Conservation (phyloP, 768 basidiomycete genomes). For the Pleurotus giganteus region DNA sequence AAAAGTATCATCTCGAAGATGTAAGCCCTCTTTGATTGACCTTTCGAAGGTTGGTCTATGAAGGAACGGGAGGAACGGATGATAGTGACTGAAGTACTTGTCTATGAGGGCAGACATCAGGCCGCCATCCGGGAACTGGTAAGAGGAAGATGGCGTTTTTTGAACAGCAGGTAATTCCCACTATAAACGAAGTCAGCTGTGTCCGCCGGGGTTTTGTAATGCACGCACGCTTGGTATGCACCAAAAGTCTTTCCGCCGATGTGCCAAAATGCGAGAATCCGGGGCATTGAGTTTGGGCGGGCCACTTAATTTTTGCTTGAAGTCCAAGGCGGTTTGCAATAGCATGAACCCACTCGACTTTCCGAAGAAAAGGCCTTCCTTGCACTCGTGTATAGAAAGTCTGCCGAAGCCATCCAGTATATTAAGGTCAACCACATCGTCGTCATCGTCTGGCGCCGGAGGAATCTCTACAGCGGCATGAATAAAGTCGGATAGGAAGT, state of each 20-base stretch:
- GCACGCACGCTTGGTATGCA: conserved; percentile 38
- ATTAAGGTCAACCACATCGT: conserved; percentile 21
- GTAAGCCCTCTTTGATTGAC: conserved; percentile 44
- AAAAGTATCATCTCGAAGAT: conserved; percentile 48
- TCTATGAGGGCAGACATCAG: conserved; percentile 55
- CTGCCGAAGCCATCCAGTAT: conserved; percentile 30
- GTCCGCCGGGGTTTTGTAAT: not conserved
- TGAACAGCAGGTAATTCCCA: conserved; percentile 29
- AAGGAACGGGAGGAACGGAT: conserved; percentile 60
- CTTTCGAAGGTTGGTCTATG: conserved; percentile 70
- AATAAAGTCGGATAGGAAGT: not conserved
- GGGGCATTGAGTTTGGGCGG: conserved; percentile 16
- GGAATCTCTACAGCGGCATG: not conserved
- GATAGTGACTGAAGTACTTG: conserved; percentile 58
- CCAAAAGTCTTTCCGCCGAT: conserved; percentile 50
- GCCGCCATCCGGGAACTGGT: conserved; percentile 50
- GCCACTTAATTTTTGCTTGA: conserved; percentile 54
- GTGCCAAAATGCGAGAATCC: conserved; percentile 19
- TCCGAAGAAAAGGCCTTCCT: conserved; percentile 45
- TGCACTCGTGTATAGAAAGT: conserved; percentile 34
- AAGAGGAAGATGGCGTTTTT: conserved; percentile 21
- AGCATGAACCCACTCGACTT: conserved; percentile 52
- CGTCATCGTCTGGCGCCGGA: conserved; percentile 25
- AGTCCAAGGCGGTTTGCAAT: conserved; percentile 53
- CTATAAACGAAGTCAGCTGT: conserved; percentile 16